Evolutionary conservation across 2,329 filamentous ascomycete genomes (phyloP), one percentile per base, ranked within the genome.

Genomic region (Dactylonectria estremocensis): DNA sequence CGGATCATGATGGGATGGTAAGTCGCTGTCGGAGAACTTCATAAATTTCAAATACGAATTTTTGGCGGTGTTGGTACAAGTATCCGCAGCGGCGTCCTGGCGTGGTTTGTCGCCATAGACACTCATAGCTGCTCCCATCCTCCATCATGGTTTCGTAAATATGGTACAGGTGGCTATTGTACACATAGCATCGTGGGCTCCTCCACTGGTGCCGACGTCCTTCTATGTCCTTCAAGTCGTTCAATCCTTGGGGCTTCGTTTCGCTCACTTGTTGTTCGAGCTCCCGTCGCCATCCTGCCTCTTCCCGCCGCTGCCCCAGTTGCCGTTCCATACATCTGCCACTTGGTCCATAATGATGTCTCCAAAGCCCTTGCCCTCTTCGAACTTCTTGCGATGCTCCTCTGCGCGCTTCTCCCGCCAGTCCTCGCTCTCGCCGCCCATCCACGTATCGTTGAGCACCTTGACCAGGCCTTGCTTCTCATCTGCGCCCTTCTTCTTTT

Each of bases 311-410:
- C 68, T 78, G 69, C 74, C 76, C 77, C 73, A 81, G 59, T 80
- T 81, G 5, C 81, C 81, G 45, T 76, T 80, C 71, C 79, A 88
- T 13, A 88, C 88, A 69, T 90, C 88, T n/a, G 79, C 78, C 61
- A 90, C 80, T 77, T 90, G 88, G 9, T 88, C 86, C 68, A 85
- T 79, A 61, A 90, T 90, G 64, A 90, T 81, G 40, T 85, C 87
- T 68, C 84, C 85, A 74, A 88, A 84, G 3, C 88, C 87, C 73
- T 85, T 87, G 5, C 88, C 88, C 68, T 88, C 85, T 58, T 86
- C 83, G 45, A 90, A 77, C 64, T 86, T 87, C 77, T 84, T 85
- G 67, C 81, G 81, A 74, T 89, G 87, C 76, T 85, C 83, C 74
- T 83, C 82, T 3, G 83, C 80, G 68, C 88, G 81, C 82, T 85